These are phyloP conservation scores for Rosa lucieae DNA, from an alignment of 306 rosid species.

Conservation along the genomic window DNA sequence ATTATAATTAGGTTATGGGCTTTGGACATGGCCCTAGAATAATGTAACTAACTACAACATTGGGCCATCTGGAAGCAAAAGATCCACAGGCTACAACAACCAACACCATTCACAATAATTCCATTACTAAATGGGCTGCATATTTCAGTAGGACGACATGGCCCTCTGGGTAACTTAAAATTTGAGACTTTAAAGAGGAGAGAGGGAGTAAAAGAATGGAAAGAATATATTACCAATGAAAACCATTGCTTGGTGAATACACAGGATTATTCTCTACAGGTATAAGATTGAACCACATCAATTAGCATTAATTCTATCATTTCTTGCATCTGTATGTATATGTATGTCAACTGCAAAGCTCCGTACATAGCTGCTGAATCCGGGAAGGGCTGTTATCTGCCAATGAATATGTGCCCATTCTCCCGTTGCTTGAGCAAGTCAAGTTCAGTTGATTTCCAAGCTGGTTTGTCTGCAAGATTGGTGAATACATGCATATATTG, in stretches of 20 bases:
- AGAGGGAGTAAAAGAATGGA: constrained; percentile 2
- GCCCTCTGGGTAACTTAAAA: not conserved
- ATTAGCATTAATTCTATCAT: constrained; percentile 16
- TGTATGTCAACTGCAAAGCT: constrained; percentile 48
- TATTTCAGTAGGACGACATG: not conserved
- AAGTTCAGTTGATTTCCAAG: constrained; percentile 55
- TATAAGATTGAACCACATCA: constrained; percentile 25
- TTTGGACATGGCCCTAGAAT: not conserved
- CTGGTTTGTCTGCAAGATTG: constrained; percentile 45
- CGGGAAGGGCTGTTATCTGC: constrained; percentile 26
- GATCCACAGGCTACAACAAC: not conserved
- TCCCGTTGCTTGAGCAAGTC: constrained; percentile 64
- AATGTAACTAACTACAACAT: not conserved
- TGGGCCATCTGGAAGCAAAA: not conserved
- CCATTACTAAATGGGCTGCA: not conserved
- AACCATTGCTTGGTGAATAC: not conserved
- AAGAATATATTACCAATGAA: not conserved
- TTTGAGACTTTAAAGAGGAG: not conserved
- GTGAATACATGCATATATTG: not conserved
- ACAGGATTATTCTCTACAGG: constrained; percentile 6
- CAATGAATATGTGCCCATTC: constrained; percentile 37
- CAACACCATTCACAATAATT: not conserved
- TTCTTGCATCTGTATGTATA: constrained; percentile 8
- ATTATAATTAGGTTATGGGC: not conserved
- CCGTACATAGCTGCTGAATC: constrained; percentile 47